Base-by-base conservation (phyloP, 768 basidiomycete species). In the Chlorophyllum brunneum region DNA sequence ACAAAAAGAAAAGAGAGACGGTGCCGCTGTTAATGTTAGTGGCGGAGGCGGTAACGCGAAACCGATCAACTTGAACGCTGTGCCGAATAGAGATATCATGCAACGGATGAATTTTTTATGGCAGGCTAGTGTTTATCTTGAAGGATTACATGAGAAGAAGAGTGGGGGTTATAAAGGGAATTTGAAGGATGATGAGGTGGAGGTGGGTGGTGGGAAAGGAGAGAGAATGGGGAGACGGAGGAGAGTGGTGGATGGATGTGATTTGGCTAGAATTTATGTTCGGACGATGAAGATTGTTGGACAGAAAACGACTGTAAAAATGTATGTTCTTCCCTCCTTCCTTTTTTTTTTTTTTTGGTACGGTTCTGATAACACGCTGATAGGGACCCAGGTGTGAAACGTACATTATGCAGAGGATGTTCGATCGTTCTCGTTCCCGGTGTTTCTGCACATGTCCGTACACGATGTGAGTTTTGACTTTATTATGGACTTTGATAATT, bases 61-160 rank as follows among this genome's bases (percentile, higher is more conserved):
- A 10, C 23, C 41, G 10, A 37, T 83, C 4, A 86, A 78, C 53
- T 72, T 81, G 2, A 77, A 72, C 64, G 78, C 67, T 54, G 74
- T 86, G 27, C 59, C 74, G 9, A 89, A 91, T 64, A 73, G 82
- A 24, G 92, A 93, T 61, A 80, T 88, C 41, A 76, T 91, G 18
- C 91, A 93, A 65, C 78, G 91, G 24, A 77, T 93, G 55, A 92
- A 88, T 67, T 93, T 88, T 65, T 77, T 93, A 30, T 92, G 88
- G 62, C 92, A 92, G 67, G 86, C 89, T 30, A 84, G 85, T 60
- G 73, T 79, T 10, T 85, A 83, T 55, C 70, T 90, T 16, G 74
- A 70, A 22, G 22, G 31, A 48, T 70, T 69, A 9, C n/a, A n/a
- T n/a, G n/a, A n/a, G n/a, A n/a, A n/a, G n/a, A n/a, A n/a, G n/a